These are phyloP conservation scores for Phlebiopsis gigantea DNA, from an alignment of 768 basidiomycete genomes.

Conservation along the genomic window DNA sequence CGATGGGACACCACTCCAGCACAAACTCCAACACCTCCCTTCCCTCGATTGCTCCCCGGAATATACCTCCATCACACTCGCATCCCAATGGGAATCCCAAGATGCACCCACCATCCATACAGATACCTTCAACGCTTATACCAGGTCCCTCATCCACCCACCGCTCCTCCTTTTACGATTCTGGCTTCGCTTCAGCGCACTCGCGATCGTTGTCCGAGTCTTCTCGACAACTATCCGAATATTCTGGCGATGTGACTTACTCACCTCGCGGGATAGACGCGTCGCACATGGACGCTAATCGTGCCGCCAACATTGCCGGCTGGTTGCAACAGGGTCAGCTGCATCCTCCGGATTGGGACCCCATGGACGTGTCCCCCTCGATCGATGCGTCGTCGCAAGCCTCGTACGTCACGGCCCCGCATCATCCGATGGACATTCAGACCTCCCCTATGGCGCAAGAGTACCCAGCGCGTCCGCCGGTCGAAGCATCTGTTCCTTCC, in stretches of 20 bases:
- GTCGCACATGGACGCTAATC: constrained; percentile 13
- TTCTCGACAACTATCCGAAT: constrained; percentile 30
- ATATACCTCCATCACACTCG: constrained; percentile 45
- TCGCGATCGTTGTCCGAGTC: constrained; percentile 16
- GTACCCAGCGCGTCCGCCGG: constrained; percentile 38
- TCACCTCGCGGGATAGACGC: constrained; percentile 28
- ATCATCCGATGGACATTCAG: constrained; percentile 46
- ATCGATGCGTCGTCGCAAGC: constrained; percentile 37
- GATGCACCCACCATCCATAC: constrained; percentile 32
- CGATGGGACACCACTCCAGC: not conserved
- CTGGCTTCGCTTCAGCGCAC: constrained; percentile 17
- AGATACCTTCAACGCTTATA: constrained; percentile 35
- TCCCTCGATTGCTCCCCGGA: constrained; percentile 38
- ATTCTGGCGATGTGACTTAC: constrained; percentile 27
- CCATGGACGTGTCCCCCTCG: constrained; percentile 59
- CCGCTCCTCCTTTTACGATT: constrained; percentile 46
- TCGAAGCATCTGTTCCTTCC: constrained; percentile 30
- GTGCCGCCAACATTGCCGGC: constrained; percentile 14
- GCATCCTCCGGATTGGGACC: constrained; percentile 35
- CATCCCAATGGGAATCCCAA: constrained; percentile 33
- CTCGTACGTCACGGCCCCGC: constrained; percentile 31
- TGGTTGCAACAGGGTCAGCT: constrained; percentile 4
- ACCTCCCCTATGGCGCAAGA: constrained; percentile 50
- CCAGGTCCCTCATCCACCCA: constrained; percentile 47
- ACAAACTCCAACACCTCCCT: constrained; percentile 18